These are phyloP conservation scores for Phytopythium oedochilum DNA, from an alignment of 352 stramenopile genomes.

Conservation along the genomic window DNA sequence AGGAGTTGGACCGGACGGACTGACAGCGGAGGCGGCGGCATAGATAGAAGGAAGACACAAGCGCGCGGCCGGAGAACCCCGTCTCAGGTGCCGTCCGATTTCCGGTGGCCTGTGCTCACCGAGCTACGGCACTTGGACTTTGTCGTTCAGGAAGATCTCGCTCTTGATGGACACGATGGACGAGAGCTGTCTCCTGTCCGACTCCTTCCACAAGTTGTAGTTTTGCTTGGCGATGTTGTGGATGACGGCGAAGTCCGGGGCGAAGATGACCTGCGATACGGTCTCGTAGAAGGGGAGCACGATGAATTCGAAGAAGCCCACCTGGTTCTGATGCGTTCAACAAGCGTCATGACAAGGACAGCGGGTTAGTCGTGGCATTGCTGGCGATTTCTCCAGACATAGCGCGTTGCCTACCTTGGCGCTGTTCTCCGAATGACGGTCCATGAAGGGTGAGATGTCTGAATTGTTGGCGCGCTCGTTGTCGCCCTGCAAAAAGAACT, in stretches of 20 bases:
- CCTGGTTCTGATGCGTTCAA: conserved; percentile 56
- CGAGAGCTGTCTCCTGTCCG: conserved; percentile 68
- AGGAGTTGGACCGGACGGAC: neutral
- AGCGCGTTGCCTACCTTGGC: conserved; percentile 51
- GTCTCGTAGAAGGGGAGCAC: conserved; percentile 80
- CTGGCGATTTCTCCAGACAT: too few relatives aligned
- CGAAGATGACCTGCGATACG: conserved; percentile 71
- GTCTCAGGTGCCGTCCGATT: neutral
- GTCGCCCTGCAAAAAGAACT: conserved; percentile 95
- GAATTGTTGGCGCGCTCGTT: conserved; percentile 87
- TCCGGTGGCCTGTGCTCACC: neutral
- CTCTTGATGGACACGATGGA: conserved; percentile 81
- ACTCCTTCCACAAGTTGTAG: conserved; percentile 84
- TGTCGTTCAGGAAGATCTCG: conserved; percentile 71
- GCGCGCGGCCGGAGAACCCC: too few relatives aligned
- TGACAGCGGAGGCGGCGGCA: neutral
- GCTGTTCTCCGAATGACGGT: conserved; percentile 85
- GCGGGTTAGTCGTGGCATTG: neutral
- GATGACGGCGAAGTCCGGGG: conserved; percentile 63
- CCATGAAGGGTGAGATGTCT: conserved; percentile 91
- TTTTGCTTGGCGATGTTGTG: conserved; percentile 79
- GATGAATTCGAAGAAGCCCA: conserved; percentile 86
- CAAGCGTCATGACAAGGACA: neutral
- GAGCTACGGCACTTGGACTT: conserved; percentile 40
- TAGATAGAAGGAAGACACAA: neutral